Evolutionary conservation across 2,329 filamentous ascomycete genomes (phyloP).

Genomic region (Orbilia brochopaga): DNA sequence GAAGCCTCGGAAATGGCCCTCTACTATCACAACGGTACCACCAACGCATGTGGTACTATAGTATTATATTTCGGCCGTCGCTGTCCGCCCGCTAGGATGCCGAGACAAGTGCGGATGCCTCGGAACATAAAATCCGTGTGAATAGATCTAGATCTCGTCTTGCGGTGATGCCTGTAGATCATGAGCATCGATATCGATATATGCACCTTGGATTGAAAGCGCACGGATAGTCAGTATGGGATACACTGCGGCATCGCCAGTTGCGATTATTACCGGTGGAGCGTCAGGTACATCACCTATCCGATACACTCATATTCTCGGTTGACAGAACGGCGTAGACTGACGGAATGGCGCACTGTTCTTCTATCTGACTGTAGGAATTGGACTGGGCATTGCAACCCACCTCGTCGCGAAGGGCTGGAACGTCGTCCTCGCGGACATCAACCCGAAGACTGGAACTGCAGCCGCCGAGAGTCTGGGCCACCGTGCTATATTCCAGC

Average conservation of each 20-base stretch:
- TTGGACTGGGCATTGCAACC: constrained; percentile 60
- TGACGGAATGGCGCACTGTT: background rate
- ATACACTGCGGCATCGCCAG: constrained; percentile 52
- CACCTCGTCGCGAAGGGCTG: constrained; percentile 59
- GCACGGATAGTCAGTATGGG: too few species aligned
- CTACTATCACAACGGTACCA: background rate
- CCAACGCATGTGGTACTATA: too few species aligned
- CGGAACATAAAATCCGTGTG: too few species aligned
- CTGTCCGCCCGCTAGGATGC: too few species aligned
- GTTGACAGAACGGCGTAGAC: background rate
- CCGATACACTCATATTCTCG: background rate
- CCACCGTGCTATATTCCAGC: constrained; percentile 21
- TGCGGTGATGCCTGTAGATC: too few species aligned
- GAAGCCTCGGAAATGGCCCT: constrained; percentile 44
- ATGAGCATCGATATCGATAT: too few species aligned
- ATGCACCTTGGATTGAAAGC: too few species aligned
- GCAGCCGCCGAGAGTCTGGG: constrained; percentile 42
- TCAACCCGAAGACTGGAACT: constrained; percentile 56
- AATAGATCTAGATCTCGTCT: too few species aligned
- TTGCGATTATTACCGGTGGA: constrained; percentile 61
- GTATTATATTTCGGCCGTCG: too few species aligned
- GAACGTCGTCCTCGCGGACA: constrained; percentile 60
- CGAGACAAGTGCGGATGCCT: too few species aligned
- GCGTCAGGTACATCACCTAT: constrained; percentile 57
- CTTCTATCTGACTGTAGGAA: constrained; percentile 43